Base-by-base conservation (phyloP, 768 basidiomycete species). In the Serpula lacrymans region DNA sequence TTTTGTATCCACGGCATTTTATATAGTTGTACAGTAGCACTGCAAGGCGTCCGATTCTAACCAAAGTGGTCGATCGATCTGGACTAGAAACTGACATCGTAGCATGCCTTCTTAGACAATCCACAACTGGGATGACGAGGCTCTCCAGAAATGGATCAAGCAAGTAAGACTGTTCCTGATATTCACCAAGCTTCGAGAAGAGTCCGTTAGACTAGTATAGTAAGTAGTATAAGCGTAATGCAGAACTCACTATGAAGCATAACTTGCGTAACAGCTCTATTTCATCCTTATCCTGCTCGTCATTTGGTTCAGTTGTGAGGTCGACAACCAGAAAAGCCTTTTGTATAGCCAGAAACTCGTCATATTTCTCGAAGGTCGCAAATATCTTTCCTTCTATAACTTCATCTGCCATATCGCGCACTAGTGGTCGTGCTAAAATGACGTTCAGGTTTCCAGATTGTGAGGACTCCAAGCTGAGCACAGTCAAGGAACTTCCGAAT, bases 81-180 rank as follows among this genome's bases (percentile, higher is more conserved):
- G 50, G 48, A 34, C 53, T 50, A 24, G 55, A 54, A 18, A 68
- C 62, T 39, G 67, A 65, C 12, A 51, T 50, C 47, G 67, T 73
- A 9, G 81, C 75, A 48, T 78, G 74, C 6, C 53, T 49, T 55
- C 82, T 83, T 29, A 95, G 62, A 21, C 63, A 58, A 23, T 80
- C 72, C 24, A 92, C 79, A 2, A 84, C 78, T 1, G 94, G 93
- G 2, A 70, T 62, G 8, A 96, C 77, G 41, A 99, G 77, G 23
- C 68, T 58, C 54, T 94, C 88, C 14, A 99, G 73, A 50, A 75
- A 83, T 26, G 95, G 93, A 59, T 99, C 96, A 10, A 98, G 71
- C 3, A 99, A 75, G 59, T 92, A 89, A 2, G 93, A 74, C 50
- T 95, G 90, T 46, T 98, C 94, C 59, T 95, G 93, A 55, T 95